Percentiles rank a stretch among this genome's conserved stretches.
These are phyloP conservation scores for Aphelidium insulamus DNA, from an alignment of 371 early-diverging fungal genomes.

Conservation along the genomic window DNA sequence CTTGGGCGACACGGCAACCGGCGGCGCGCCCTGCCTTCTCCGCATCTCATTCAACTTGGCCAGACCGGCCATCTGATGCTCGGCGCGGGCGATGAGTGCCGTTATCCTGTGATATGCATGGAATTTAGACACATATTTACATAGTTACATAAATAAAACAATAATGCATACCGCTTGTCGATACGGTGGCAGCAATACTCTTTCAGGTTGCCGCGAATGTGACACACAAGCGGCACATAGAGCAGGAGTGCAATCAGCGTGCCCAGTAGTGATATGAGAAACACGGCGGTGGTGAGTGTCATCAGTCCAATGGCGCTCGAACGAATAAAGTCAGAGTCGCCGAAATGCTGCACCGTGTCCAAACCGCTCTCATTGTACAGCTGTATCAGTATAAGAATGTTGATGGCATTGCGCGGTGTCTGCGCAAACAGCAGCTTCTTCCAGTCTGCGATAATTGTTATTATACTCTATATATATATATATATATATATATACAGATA, in stretches of 20 bases:
- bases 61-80: too few species aligned
- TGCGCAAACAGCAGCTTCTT: slow-evolving; percentile 64
- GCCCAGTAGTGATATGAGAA: slow-evolving; percentile 23
- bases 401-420: slow-evolving; percentile 56
- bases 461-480: not conserved
- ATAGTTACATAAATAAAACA: too few species aligned
- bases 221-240: slow-evolving; percentile 57
- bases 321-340: slow-evolving; percentile 5
- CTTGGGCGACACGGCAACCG: too few species aligned
- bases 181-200: slow-evolving; percentile 78
- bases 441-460: slow-evolving; percentile 28
- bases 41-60: too few species aligned
- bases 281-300: slow-evolving; percentile 41
- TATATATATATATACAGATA: not conserved
- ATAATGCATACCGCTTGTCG: slow-evolving; percentile 40
- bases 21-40: too few species aligned
- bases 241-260: slow-evolving; percentile 35
- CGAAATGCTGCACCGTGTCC: slow-evolving; percentile 11
- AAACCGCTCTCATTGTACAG: slow-evolving; percentile 6
- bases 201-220: slow-evolving; percentile 68
- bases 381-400: slow-evolving; percentile 19
- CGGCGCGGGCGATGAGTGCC: too few species aligned
- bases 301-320: slow-evolving; percentile 9
- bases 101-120: too few species aligned
- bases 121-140: too few species aligned